These are phyloP conservation scores for Monilinia aucupariae DNA, from an alignment of 2,329 filamentous ascomycete genomes.

Conservation along the genomic window DNA sequence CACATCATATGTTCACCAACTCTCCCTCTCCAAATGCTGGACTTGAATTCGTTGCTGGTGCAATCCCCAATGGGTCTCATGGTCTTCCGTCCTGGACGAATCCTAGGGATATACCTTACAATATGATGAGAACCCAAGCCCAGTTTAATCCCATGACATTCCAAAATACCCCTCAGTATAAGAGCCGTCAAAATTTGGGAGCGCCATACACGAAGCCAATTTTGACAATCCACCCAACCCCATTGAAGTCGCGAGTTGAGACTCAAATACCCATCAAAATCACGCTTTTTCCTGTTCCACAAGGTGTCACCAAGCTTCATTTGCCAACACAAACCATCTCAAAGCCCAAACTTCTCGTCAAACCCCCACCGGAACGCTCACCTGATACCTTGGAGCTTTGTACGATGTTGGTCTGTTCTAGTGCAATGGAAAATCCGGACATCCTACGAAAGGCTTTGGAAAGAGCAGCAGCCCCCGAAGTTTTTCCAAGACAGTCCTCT, in stretches of 20 bases:
- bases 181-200: constrained; percentile 27
- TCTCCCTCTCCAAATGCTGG: constrained; percentile 44
- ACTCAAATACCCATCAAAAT: constrained; percentile 90
- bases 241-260: constrained; percentile 84
- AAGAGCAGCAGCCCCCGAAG: constrained; percentile 38
- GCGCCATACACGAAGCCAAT: constrained; percentile 35
- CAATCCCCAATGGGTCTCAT: constrained; percentile 28
- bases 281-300: constrained; percentile 68
- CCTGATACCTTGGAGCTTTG: constrained; percentile 74
- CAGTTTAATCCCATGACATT: constrained; percentile 21
- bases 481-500: constrained; percentile 10
- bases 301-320: constrained; percentile 72
- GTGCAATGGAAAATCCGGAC: constrained; percentile 73
- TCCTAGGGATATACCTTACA: constrained; percentile 22
- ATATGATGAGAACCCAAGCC: constrained; percentile 21
- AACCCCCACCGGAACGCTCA: constrained; percentile 58
- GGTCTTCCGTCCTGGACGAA: constrained; percentile 37
- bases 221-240: constrained; percentile 60
- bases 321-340: constrained; percentile 87
- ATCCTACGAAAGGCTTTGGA: constrained; percentile 57
- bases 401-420: constrained; percentile 83
- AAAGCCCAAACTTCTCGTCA: constrained; percentile 84
- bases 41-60: constrained; percentile 38
- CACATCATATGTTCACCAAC: constrained; percentile 38
- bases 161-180: constrained; percentile 24